phyloP scores from a whole-genome alignment of 73 alveolate species.

The Uronychia setigera region DNA sequence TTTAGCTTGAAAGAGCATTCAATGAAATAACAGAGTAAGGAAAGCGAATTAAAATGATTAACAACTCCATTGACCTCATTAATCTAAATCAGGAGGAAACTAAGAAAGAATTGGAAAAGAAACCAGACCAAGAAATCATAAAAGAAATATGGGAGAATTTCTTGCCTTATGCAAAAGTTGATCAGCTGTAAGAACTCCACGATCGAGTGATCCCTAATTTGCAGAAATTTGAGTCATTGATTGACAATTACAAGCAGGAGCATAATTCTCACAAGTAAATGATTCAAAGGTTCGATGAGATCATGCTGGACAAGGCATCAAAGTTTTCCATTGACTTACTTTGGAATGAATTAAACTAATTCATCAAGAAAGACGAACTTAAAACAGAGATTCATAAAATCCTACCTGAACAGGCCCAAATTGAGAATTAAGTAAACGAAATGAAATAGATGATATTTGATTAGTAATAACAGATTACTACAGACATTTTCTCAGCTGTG shows the following conservation, averaged over 20 bases:
- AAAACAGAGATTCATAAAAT: neutral
- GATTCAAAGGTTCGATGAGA: neutral
- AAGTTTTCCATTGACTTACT: neutral
- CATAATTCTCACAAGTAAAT: neutral
- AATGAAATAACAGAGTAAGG: neutral
- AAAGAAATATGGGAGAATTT: neutral
- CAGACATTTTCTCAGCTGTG: slow-evolving; percentile 26
- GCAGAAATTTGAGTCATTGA: neutral
- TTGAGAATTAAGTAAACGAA: neutral
- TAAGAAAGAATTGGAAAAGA: neutral
- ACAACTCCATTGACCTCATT: neutral
- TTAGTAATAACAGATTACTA: neutral
- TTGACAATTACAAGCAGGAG: neutral
- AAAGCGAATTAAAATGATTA: neutral
- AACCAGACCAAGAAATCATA: neutral
- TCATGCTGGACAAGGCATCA: slow-evolving; percentile 2
- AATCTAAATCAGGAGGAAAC: neutral
- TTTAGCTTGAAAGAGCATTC: neutral
- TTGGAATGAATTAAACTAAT: neutral
- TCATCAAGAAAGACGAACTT: neutral
- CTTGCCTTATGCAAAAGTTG: neutral
- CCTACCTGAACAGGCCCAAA: neutral
- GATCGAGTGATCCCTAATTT: neutral
- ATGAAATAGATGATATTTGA: neutral
- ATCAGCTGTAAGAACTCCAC: neutral